Evolutionary conservation across 176 grass and related monocot species (phyloP), one percentile per base, ranked within the genome.

Genomic region (Raddia guianensis): DNA sequence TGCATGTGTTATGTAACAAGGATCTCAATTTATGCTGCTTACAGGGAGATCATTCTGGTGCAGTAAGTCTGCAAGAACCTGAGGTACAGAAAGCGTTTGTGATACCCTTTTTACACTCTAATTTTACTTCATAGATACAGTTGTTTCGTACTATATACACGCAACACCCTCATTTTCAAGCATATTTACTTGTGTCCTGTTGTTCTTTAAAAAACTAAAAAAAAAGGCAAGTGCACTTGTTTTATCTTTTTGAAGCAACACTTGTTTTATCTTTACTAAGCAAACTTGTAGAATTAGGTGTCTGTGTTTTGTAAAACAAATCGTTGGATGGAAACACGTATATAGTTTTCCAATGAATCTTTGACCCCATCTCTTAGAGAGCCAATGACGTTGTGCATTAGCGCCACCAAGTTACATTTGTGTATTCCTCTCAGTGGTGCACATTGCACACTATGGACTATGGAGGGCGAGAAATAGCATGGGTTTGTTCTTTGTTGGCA

Each of bases 401-500:
- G 66, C 46, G 27, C 52, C 53, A 68, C 37, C 47, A n/a, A 63
- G 68, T 70, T 84, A 70, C 54, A 70, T 74, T 33, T 1, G 46
- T 80, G 32, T 45, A 9, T 79, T 79, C 8, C 62, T 47, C 19
- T 74, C 18, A 37, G 52, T 83, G 43, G 10, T 62, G 56, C 73
- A 63, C n/a, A 57, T 58, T 73, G 49, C 21, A 52, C 40, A 35
- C 11, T 47, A 14, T 57, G 49, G 64, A 77, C 37, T 40, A 40
- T 40, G 66, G 58, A 42, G 79, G 42, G 12, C 27, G 79, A 72
- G n/a, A 74, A 56, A 50, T 73, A 50, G 27, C 40, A 60, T 73
- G 14, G 14, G 45, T 53, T 19, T 67, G 60, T 83, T 82, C 65
- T 73, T 57, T 77, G 54, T 67, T 72, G 73, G 80, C 74, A 80